phyloP scores from a whole-genome alignment of 306 rosid genomes.

The Acacia crassicarpa region DNA sequence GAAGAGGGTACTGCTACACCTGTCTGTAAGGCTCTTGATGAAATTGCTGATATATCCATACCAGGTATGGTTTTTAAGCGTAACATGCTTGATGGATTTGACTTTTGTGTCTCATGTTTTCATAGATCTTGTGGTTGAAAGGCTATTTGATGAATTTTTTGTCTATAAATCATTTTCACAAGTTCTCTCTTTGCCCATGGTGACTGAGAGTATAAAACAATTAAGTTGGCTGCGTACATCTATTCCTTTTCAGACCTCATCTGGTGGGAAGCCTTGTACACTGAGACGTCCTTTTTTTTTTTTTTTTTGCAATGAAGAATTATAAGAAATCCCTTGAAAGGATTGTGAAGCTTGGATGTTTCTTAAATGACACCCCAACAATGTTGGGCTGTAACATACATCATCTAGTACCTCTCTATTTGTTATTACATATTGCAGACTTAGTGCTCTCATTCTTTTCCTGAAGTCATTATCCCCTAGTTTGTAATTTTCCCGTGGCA shows the following conservation, averaged over 20 bases:
- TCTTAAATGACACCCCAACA: background rate
- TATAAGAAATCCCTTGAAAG: background rate
- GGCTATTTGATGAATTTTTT: background rate
- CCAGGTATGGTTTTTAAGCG: constrained; percentile 59
- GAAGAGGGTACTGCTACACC: constrained; percentile 97
- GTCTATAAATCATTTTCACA: background rate
- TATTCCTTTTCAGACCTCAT: no score
- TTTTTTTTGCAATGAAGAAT: background rate
- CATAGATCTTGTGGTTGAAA: constrained; percentile 11
- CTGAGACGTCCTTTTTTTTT: no score
- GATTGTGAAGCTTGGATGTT: constrained; percentile 7
- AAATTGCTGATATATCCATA: constrained; percentile 88
- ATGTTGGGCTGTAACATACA: constrained; percentile 4
- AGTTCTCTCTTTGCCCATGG: background rate
- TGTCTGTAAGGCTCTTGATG: constrained; percentile 86
- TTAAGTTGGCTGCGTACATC: background rate
- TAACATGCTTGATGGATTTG: constrained; percentile 11
- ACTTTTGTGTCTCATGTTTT: constrained; percentile 26
- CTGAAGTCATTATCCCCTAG: constrained; percentile 9
- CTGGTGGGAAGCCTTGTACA: no score
- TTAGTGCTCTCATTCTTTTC: background rate
- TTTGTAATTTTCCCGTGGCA: background rate
- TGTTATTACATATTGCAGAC: background rate
- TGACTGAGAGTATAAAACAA: background rate
- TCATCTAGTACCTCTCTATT: background rate